Percentiles rank a stretch among this genome's conserved stretches.
phyloP scores from a whole-genome alignment of 768 basidiomycete genomes.

The Lactarius pseudohatsudake region DNA sequence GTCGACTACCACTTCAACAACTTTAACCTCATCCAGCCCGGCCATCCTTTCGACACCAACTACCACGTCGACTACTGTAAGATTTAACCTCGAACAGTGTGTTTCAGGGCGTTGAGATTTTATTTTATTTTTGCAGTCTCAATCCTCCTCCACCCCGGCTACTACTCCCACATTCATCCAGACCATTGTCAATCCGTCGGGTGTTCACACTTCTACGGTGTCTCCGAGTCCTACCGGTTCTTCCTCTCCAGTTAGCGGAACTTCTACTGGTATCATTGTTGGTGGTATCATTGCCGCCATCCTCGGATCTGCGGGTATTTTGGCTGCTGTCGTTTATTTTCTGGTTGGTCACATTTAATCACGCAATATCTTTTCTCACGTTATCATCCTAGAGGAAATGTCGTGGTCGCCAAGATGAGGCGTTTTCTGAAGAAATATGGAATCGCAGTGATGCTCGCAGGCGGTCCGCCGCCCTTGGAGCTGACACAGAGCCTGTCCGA shows the following conservation, averaged over 20 bases:
- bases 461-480: too few relatives aligned
- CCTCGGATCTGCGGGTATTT: slow-evolving; percentile 36
- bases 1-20: neutral
- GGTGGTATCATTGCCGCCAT: slow-evolving; percentile 40
- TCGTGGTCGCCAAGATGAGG: slow-evolving; percentile 31
- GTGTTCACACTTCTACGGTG: slow-evolving; percentile 13
- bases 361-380: neutral
- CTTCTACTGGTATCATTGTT: slow-evolving; percentile 33
- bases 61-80: slow-evolving; percentile 9
- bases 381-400: slow-evolving; percentile 31
- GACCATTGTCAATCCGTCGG: slow-evolving; percentile 3
- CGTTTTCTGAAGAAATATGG: too few relatives aligned
- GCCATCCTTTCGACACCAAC: neutral
- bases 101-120: neutral
- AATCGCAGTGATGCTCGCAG: too few relatives aligned
- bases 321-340: slow-evolving; percentile 38
- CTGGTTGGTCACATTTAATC: slow-evolving; percentile 34
- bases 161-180: slow-evolving; percentile 15
- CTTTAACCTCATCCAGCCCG: neutral
- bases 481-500: too few relatives aligned
- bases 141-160: neutral
- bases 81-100: neutral
- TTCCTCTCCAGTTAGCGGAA: slow-evolving; percentile 16
- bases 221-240: slow-evolving; percentile 12
- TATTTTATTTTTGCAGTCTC: neutral